Conservation (phyloP, 108 stramenopile species). For the Cyclotella distinguenda region DNA sequence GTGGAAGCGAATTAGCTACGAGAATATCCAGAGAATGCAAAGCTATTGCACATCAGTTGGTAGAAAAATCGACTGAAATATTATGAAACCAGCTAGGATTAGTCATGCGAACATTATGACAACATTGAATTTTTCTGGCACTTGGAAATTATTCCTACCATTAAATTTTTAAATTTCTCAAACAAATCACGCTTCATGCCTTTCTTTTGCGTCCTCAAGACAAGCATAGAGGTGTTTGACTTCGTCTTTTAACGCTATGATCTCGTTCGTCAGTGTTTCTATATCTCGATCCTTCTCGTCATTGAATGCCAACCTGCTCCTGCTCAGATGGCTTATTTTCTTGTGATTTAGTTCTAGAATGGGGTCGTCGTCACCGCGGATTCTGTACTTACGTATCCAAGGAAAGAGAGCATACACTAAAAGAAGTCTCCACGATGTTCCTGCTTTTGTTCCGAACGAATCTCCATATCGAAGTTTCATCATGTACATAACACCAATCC, state of each 20-base stretch:
- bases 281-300: not conserved
- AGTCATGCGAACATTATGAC: too few relatives aligned
- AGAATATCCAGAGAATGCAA: slow-evolving; percentile 17
- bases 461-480: slow-evolving; percentile 54
- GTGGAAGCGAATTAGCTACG: slow-evolving; percentile 21
- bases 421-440: slow-evolving; percentile 18
- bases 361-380: slow-evolving; percentile 5
- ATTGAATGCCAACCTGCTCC: not conserved
- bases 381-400: slow-evolving; percentile 15
- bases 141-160: too few relatives aligned
- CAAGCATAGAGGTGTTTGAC: not conserved
- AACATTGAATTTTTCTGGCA: too few relatives aligned
- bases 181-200: not conserved
- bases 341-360: not conserved
- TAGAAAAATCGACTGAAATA: too few relatives aligned
- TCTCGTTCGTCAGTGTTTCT: not conserved
- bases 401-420: slow-evolving; percentile 25
- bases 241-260: not conserved
- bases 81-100: too few relatives aligned
- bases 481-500: slow-evolving; percentile 57
- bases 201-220: not conserved
- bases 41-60: slow-evolving; percentile 4
- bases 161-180: too few relatives aligned
- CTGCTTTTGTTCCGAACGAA: slow-evolving; percentile 53
- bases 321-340: not conserved